These are phyloP conservation scores for Tuber brumale DNA, from an alignment of 495 filamentous ascomycete genomes.

Conservation along the genomic window DNA sequence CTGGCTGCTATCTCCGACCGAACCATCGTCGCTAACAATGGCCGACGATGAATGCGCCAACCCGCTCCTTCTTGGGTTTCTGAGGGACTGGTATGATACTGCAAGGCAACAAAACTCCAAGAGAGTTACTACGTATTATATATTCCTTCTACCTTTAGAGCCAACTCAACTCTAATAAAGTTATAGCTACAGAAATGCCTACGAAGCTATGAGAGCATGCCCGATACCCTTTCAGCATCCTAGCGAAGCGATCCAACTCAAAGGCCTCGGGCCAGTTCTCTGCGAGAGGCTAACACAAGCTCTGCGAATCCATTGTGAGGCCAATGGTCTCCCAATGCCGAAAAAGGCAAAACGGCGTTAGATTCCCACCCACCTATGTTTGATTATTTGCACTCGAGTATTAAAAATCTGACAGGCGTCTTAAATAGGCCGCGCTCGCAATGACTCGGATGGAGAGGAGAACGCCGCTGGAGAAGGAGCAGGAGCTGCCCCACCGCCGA, in stretches of 20 bases:
- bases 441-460: not conserved
- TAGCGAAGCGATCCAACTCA: constrained; percentile 63
- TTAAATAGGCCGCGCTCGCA: not conserved
- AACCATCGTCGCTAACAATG: constrained; percentile 29
- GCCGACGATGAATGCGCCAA: constrained; percentile 55
- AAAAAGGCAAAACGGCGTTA: constrained; percentile 45
- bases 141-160: not conserved
- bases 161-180: constrained; percentile 5
- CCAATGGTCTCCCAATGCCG: constrained; percentile 67
- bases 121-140: constrained; percentile 52
- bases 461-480: constrained; percentile 27
- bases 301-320: constrained; percentile 58
- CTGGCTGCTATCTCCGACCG: not conserved
- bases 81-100: constrained; percentile 73
- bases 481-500: constrained; percentile 48
- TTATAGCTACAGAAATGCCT: constrained; percentile 66
- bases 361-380: not conserved
- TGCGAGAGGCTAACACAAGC: constrained; percentile 65
- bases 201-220: constrained; percentile 72
- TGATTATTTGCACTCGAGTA: not conserved
- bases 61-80: constrained; percentile 65
- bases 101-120: constrained; percentile 66
- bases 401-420: not conserved
- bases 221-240: constrained; percentile 69
- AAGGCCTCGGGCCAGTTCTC: constrained; percentile 64